Conservation (phyloP, 441 rosid genomes). For the Metrosideros polymorpha region DNA sequence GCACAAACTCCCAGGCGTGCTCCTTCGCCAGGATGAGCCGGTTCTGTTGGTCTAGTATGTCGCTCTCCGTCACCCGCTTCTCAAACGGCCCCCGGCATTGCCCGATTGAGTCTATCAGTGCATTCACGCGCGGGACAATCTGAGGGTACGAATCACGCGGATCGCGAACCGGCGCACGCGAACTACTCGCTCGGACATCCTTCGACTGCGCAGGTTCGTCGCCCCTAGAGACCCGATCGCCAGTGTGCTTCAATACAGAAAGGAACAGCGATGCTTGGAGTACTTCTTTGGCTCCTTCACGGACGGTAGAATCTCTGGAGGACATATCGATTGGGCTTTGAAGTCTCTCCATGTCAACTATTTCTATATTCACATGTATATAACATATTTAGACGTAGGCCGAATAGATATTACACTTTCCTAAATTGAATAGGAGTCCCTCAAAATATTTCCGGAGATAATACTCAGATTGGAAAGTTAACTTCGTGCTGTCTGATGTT, state of each 20-base stretch:
- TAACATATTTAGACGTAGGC: not conserved
- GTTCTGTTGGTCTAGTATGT: not conserved
- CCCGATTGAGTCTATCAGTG: not conserved
- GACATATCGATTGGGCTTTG: not conserved
- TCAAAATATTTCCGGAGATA: not conserved
- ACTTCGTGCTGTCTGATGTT: not conserved
- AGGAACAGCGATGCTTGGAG: not conserved
- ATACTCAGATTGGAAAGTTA: not conserved
- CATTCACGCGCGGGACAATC: not conserved
- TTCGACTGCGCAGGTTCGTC: fast-evolving
- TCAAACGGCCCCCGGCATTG: not conserved
- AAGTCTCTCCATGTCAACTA: not conserved
- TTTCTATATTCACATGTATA: not conserved
- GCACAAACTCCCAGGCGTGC: not conserved
- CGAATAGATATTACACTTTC: not conserved
- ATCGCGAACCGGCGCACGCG: fast-evolving
- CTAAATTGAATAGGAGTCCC: not conserved
- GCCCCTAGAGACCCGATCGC: not conserved
- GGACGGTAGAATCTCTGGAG: not conserved
- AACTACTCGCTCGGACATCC: not conserved
- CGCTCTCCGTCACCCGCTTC: not conserved
- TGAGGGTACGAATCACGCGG: not conserved
- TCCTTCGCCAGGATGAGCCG: not conserved
- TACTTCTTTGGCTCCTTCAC: not conserved
- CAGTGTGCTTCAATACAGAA: not conserved